Evolutionary conservation across 192 early-diverging fungal species (phyloP), one percentile per base, ranked within the genome.

Genomic region (Coemansia sp.): DNA sequence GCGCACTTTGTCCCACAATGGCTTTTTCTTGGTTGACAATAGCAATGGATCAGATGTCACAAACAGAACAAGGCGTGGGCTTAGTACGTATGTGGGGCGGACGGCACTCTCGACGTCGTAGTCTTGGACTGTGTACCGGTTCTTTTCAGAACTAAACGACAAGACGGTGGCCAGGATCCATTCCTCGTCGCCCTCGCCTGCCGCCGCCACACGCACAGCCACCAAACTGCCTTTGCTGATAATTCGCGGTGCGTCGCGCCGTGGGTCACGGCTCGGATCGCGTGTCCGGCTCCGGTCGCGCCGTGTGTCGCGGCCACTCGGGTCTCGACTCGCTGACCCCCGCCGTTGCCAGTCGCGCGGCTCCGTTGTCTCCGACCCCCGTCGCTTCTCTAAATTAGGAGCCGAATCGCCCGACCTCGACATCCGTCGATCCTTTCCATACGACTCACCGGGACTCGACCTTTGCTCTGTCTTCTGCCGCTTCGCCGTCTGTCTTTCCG

Each of bases 91-190:
- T 2, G 71, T 73, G 23, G 71, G 77, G 3, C 77, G 59, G 0
- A 57, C 71, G 4, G 67, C 29, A 45, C 77, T 79, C 27, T 79
- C 77, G 7, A 67, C 50, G 41, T 79, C 77, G 29, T 74, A 65
- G 71, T 79, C 77, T 53, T 74, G 71, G 57, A 79, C 77, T 0
- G 71, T 79, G 61, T 79, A 79, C 23, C 71, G 59, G 38, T 67
- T 59, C 64, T 74, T 73, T 38, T 79, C 77, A 27, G 47, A 31
- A 59, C 49, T 78, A 57, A 64, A 79, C 39, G 67, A 65, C 3
- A 74, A 37, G 10, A 79, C 64, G 0, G 77, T 79, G 0, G 77
- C 71, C 16, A 79, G 61, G 29, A 79, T 79, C 77, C 77, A 79
- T 43, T 69, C 67, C 64, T 79, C 77, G 41, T n/a, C 41, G 16